A percentile compares a stretch with the other conserved stretches of the same genome.
Evolutionary conservation across 1,284 basidiomycete species (phyloP).

Genomic region (Melampsora americana): DNA sequence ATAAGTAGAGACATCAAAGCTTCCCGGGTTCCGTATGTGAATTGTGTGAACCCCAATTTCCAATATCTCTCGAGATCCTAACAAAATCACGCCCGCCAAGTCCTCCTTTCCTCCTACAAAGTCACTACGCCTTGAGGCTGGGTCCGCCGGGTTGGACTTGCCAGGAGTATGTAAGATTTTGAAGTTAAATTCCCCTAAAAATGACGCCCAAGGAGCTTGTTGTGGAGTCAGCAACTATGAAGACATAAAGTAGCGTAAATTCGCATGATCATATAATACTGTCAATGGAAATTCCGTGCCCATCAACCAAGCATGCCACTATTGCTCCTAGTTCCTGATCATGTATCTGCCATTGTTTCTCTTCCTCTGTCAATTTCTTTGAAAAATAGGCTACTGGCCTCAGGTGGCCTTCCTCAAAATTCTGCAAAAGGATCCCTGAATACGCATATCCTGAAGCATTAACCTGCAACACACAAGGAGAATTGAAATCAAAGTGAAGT

Average conservation of each 20-base stretch:
- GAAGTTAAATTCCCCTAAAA: no score
- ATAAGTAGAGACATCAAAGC: no score
- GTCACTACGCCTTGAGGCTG: background rate
- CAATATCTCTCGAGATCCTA: no score
- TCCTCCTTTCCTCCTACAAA: background rate
- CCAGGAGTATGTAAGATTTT: background rate
- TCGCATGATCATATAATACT: background rate
- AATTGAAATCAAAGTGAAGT: slow-evolving; percentile 18
- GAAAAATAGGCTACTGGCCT: no score
- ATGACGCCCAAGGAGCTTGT: slow-evolving; percentile 10
- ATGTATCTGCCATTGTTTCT: slow-evolving; percentile 10
- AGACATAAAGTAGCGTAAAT: slow-evolving; percentile 8
- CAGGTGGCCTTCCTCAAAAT: background rate
- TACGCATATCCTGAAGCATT: slow-evolving; percentile 44
- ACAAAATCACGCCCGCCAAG: background rate
- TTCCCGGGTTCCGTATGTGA: no score
- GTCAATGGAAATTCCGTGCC: background rate
- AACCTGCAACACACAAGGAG: slow-evolving; percentile 51
- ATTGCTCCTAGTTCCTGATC: slow-evolving; percentile 1
- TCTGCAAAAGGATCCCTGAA: slow-evolving; percentile 40
- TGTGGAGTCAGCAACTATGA: background rate
- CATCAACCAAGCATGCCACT: background rate
- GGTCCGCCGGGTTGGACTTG: background rate
- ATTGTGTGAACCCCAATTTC: no score
- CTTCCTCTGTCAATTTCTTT: slow-evolving; percentile 19